These are phyloP conservation scores for Neltuma alba DNA, from an alignment of 306 rosid species.

Conservation along the genomic window DNA sequence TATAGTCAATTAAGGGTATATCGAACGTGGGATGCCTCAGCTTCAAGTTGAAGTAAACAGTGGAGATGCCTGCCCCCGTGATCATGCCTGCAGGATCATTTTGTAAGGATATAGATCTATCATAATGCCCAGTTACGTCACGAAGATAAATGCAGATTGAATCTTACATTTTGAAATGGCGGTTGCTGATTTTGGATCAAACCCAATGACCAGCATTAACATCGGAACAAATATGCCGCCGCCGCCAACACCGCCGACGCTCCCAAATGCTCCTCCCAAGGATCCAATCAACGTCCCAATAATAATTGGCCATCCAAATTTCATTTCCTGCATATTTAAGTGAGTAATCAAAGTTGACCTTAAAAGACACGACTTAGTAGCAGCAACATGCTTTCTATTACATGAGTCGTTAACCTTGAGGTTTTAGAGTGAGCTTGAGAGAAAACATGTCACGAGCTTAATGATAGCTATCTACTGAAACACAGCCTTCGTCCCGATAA, in stretches of 20 bases:
- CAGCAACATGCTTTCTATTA: background rate
- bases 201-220: conserved; percentile 78
- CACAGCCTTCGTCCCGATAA: background rate
- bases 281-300: conserved; percentile 69
- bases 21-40: too few species aligned
- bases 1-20: too few species aligned
- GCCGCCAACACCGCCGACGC: conserved; percentile 96
- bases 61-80: conserved; percentile 63
- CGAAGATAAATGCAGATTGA: background rate
- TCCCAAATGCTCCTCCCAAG: conserved; percentile 84
- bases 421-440: background rate
- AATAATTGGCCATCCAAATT: conserved; percentile 71
- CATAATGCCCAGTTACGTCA: background rate
- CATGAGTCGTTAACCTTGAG: background rate
- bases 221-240: conserved; percentile 95
- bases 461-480: too few species aligned
- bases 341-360: conserved; percentile 6
- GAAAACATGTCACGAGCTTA: too few species aligned
- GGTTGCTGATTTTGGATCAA: conserved; percentile 85
- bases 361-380: background rate
- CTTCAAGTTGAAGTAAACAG: too few species aligned
- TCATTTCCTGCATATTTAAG: conserved; percentile 57
- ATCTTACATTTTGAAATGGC: conserved; percentile 86
- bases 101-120: background rate
- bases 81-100: conserved; percentile 58